Percentiles rank a stretch among this genome's conserved stretches.
Evolutionary conservation across 2,329 filamentous ascomycete genomes (phyloP).

Genomic region (Aspergillus hortae): DNA sequence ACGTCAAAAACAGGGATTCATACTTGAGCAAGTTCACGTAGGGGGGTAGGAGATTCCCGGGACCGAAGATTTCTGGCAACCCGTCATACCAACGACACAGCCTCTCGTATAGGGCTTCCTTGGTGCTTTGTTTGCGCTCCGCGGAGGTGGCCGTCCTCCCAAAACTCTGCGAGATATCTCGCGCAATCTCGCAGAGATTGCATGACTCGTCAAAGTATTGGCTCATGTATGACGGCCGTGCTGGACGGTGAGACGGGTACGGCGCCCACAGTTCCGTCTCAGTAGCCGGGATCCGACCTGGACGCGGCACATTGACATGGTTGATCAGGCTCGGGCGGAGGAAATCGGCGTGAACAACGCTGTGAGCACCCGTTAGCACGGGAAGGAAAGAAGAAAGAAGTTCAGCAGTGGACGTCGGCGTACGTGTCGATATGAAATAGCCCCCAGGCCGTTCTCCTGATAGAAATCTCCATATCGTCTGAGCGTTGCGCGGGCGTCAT

Average conservation of each 20-base stretch:
- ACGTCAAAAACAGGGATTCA: not conserved
- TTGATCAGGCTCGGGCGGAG: conserved; percentile 32
- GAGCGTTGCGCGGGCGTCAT: conserved; percentile 22
- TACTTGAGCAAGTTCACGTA: conserved; percentile 23
- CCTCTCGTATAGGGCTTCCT: conserved; percentile 27
- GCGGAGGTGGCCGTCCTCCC: conserved; percentile 6
- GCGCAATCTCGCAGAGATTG: conserved; percentile 32
- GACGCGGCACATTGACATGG: conserved; percentile 29
- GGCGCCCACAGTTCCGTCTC: conserved; percentile 26
- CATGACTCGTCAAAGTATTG: conserved; percentile 34
- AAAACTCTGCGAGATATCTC: conserved; percentile 32
- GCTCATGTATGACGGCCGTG: conserved; percentile 24
- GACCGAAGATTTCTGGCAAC: conserved; percentile 28
- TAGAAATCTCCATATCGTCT: conserved; percentile 28
- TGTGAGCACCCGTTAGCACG: conserved; percentile 8
- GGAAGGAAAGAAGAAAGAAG: not conserved
- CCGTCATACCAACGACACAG: conserved; percentile 28
- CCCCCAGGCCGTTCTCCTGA: conserved; percentile 34
- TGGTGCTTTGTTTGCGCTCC: conserved; percentile 17
- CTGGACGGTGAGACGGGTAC: conserved; percentile 30
- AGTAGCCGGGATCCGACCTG: conserved; percentile 11
- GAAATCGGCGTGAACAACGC: conserved; percentile 34
- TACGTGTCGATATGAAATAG: conserved; percentile 39
- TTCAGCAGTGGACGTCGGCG: conserved; percentile 9
- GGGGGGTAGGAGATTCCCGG: conserved; percentile 25